These are phyloP conservation scores for Wickerhamomyces alni DNA, from an alignment of 805 yeast species.

Conservation along the genomic window DNA sequence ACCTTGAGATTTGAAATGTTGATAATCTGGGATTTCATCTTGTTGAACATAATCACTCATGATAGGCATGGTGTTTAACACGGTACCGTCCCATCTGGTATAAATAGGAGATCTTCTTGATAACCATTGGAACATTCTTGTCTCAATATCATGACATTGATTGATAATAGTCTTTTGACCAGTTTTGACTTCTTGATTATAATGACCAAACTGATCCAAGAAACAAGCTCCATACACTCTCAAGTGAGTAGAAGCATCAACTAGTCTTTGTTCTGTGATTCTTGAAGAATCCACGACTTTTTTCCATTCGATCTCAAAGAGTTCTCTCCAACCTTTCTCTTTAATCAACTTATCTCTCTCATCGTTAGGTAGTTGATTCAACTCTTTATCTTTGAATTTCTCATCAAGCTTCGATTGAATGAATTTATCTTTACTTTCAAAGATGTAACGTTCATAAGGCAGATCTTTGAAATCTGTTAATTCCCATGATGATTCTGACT, in stretches of 20 bases:
- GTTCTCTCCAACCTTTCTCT: slow-evolving; percentile 9
- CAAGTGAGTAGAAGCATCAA: slow-evolving; percentile 21
- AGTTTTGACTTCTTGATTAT: slow-evolving; percentile 2
- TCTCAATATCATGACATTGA: slow-evolving; percentile 29
- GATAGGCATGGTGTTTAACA: slow-evolving; percentile 9
- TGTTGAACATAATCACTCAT: slow-evolving; percentile 10
- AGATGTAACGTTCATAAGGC: slow-evolving; percentile 16
- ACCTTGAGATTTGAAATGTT: neutral
- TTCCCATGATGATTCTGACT: slow-evolving; percentile 17
- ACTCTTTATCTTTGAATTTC: neutral
- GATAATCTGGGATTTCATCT: slow-evolving; percentile 7
- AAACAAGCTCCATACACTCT: slow-evolving; percentile 25
- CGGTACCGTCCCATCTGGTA: slow-evolving; percentile 34
- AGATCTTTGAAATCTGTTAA: slow-evolving; percentile 14
- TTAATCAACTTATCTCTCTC: slow-evolving; percentile 10
- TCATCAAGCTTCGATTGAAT: slow-evolving; percentile 7
- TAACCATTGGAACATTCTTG: slow-evolving; percentile 34
- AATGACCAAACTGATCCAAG: slow-evolving; percentile 14
- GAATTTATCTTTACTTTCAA: slow-evolving; percentile 15
- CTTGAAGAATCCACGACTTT: slow-evolving; percentile 13
- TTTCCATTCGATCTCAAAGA: slow-evolving; percentile 13
- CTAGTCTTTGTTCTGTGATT: slow-evolving; percentile 18
- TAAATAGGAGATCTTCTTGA: slow-evolving; percentile 29
- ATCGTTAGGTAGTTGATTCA: slow-evolving; percentile 5
- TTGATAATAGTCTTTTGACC: slow-evolving; percentile 3